Evolutionary conservation across 495 filamentous ascomycete species (phyloP).

Genomic region (Hypoxylon intermedium): DNA sequence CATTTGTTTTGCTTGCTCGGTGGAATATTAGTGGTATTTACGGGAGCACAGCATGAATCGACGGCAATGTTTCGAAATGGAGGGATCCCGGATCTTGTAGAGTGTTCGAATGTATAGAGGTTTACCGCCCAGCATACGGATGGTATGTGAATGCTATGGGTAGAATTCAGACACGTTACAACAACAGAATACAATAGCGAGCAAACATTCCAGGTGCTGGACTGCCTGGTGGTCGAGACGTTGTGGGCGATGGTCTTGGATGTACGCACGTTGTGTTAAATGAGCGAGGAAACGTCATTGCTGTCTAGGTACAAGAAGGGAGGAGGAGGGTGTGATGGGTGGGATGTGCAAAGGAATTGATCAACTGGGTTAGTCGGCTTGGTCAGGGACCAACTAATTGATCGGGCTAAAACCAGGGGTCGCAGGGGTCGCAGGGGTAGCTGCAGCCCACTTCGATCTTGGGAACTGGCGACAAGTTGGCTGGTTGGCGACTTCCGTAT

Average conservation of each 20-base stretch:
- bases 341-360: slow-evolving; percentile 26
- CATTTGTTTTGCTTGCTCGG: slow-evolving; percentile 26
- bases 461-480: not conserved
- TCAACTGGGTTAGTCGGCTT: slow-evolving; percentile 12
- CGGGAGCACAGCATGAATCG: not conserved
- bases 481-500: too few relatives aligned
- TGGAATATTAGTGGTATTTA: too few relatives aligned
- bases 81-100: slow-evolving; percentile 1
- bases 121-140: slow-evolving; percentile 29
- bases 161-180: slow-evolving; percentile 21
- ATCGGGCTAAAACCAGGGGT: slow-evolving; percentile 20
- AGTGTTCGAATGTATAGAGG: slow-evolving; percentile 7
- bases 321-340: not conserved
- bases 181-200: slow-evolving; percentile 2
- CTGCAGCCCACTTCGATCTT: slow-evolving; percentile 32
- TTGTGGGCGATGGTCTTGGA: not conserved
- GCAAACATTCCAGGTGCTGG: slow-evolving; percentile 1
- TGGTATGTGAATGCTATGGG: slow-evolving; percentile 8
- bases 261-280: slow-evolving; percentile 7
- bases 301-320: slow-evolving; percentile 4
- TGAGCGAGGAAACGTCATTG: slow-evolving; percentile 32
- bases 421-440: slow-evolving; percentile 32
- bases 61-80: not conserved
- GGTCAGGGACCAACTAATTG: slow-evolving; percentile 33
- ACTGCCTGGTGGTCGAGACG: not conserved